Evolutionary conservation across 2,329 filamentous ascomycete species (phyloP), one percentile per base, ranked within the genome.

Genomic region (Fusarium drepaniforme): DNA sequence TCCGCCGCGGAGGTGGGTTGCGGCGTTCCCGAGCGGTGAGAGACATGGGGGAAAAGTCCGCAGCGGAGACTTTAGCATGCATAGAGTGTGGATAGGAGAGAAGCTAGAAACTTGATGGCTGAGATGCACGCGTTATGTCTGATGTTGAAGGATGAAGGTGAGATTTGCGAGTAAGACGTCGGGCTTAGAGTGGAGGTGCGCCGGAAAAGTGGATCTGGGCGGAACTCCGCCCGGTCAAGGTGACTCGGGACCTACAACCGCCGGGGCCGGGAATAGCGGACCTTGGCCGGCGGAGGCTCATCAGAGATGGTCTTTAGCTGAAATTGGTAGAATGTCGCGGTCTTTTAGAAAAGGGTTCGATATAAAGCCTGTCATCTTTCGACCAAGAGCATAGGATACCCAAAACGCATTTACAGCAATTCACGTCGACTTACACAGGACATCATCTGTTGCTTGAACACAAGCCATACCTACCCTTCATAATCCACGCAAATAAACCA

Each of bases 1-100:
- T 91, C 57, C 89, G 87, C 66, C 86, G 81, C 6, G 85, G 85
- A 53, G 84, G 87, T 38, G 85, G 86, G 79, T 87, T 87, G 30
- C 72, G 80, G 64, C 82, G 83, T 78, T 86, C 85, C 40, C 77
- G 74, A 12, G 79, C 68, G 33, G 80, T 80, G 21, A 81, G 75
- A 1, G 81, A 82, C 80, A 82, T 81, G 16, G 42, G 53, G 40
- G 30, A 7, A 7, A 56, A 25, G 11, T 57, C 16, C 38, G 35
- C 53, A 33, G 25, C 16, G 42, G 12, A 40, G 11, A 46, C 30
- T 59, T 18, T 35, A 30, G 5, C 28, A 49, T 5, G 46, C 16
- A 23, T 9, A n/a, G 7, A 46, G 57, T 11, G 30, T 25, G 16
- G 30, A 33, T 3, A 33, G 16, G 5, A 28, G 21, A 28, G 15